phyloP scores from a whole-genome alignment of 805 yeast genomes.

The Saccharomycopsis sp. region DNA sequence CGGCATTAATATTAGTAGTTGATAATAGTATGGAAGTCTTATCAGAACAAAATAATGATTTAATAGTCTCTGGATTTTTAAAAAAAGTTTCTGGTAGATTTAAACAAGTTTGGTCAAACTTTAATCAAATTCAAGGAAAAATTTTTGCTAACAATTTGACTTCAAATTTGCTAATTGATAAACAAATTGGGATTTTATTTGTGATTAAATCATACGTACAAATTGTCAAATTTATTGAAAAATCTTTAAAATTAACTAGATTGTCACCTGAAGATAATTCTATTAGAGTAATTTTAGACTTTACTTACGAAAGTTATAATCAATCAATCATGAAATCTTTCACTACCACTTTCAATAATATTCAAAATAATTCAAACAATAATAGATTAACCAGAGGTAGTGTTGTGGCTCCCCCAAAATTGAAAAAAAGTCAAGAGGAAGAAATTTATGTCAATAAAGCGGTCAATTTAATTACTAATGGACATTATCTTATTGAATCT shows the following conservation, averaged over 20 bases:
- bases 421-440: conserved; percentile 16
- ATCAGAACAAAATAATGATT: conserved; percentile 10
- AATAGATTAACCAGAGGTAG: conserved; percentile 15
- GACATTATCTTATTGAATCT: conserved; percentile 40
- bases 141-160: conserved; percentile 11
- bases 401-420: conserved; percentile 3
- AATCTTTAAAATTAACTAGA: conserved; percentile 2
- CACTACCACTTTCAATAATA: conserved; percentile 20
- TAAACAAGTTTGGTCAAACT: conserved; percentile 11
- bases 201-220: conserved; percentile 16
- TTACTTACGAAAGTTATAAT: conserved; percentile 21
- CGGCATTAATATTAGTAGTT: conserved; percentile 9
- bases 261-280: conserved; percentile 3
- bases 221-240: conserved; percentile 14
- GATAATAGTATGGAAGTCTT: conserved; percentile 8
- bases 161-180: conserved; percentile 9
- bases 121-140: conserved; percentile 9
- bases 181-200: conserved; percentile 10
- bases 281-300: conserved; percentile 12
- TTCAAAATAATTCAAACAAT: conserved; percentile 16
- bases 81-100: conserved; percentile 11
- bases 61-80: conserved; percentile 6
- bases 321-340: conserved; percentile 23
- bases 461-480: conserved; percentile 42
- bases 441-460: conserved; percentile 26